Base-by-base conservation (phyloP, 805 yeast species). In the Wickerhamiella lipophila region DNA sequence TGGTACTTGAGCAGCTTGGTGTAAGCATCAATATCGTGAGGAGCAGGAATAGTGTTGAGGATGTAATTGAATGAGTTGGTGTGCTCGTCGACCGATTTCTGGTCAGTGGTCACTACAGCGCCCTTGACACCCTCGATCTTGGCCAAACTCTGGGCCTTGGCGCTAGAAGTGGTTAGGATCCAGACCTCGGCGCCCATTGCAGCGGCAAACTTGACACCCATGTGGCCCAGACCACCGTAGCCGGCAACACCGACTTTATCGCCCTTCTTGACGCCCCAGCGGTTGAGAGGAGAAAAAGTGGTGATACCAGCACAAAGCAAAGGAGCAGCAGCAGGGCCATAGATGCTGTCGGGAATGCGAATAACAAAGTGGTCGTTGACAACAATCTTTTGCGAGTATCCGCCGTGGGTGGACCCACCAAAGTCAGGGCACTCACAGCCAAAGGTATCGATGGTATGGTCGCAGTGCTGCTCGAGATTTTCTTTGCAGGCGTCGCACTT, bases 231-330 rank as follows among this genome's bases (percentile, higher is more conserved):
- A 29, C 84, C 84, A 46, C 84, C 84, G 51, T 79, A 70, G 49
- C 83, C 83, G 50, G 74, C 71, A 50, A 79, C 64, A 39, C 80
- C 83, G 46, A 79, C 80, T 41, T 66, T 70, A 52, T 68, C 68
- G 46, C 76, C 77, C 29, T 22, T 22, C 49, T 72, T 75, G 56
- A 66, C 68, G 32, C 70, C 72, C 49, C 68, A 68, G 60, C 67
- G 64, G 42, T 59, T 67, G 56, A 82, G 64, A 49, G 89, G 89
- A 6, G 83, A 74, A 66, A 68, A 81, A 12, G 77, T 79, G 11
- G 89, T 82, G 60, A 79, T 67, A 49, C 89, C 89, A 49, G 85
- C 89, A 68, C 89, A 82, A 67, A 81, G 65, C 66, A 82, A 66
- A 47, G 88, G 87, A 3, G 86, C 87, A 25, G 77, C 84, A 23